Base-by-base conservation (phyloP, 192 early-diverging fungal species). In the Coemansia nantahalensis region DNA sequence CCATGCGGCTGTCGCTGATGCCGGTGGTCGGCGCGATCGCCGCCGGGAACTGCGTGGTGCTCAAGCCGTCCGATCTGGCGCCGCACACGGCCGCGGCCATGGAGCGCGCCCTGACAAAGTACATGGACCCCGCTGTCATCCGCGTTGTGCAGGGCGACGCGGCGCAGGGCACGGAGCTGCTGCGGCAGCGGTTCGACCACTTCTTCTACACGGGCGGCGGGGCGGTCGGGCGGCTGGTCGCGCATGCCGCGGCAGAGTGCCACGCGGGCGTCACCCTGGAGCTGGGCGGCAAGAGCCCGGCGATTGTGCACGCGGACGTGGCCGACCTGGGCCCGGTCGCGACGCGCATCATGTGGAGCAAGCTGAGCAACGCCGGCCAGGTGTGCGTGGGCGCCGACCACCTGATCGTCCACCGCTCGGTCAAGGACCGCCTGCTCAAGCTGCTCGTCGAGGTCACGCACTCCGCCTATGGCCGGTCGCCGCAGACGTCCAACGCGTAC, bases 201-300 rank as follows among this genome's bases (percentile, higher is more conserved):
- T 94, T 92, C 56, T 91, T 91, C 51, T 98, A 92, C 71, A 98
- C 95, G 1, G 95, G 95, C 46, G 87, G 80, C 57, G 82, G 82
- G 10, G 34, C 46, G 14, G 87, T 98, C 26, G 95, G 86, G 33
- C 87, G 83, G 54, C 81, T 94, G 23, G 80, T 96, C 21, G 89
- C 90, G 79, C 34, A 40, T 14, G 93, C 93, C 18, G 93, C 93
- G 19, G 85, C 88, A 15, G 86, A 93, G 62, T 69, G 91, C 42
- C 80, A 94, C 35, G 89, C 93, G 5, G 85, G 87, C n/a, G 87
- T 92, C 6, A 85, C 90, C 34, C 81, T 98, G 34, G 95, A 96
- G 73, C 84, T 98, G 19, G 95, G 95, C 39, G 95, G 95, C 19
- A 98, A 98, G 65, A 79, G 79, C 34, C 89, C 89, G 6, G 77